Evolutionary conservation across 1,139 yeast species (phyloP).

Genomic region (Pichia sp.): DNA sequence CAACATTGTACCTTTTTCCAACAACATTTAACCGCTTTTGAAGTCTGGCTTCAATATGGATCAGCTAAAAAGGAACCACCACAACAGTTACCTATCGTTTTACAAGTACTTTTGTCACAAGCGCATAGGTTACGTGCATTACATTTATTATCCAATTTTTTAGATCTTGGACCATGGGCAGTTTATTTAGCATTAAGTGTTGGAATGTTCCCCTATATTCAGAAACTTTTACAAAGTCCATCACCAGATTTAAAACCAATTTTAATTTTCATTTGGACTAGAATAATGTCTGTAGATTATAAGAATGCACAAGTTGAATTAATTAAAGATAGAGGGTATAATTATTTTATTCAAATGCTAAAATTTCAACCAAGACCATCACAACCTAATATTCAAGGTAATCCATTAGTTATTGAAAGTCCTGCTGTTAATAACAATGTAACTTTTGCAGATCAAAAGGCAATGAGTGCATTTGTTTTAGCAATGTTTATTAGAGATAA

Average conservation of each 20-base stretch:
- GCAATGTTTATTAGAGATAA: constrained; percentile 78
- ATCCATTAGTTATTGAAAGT: constrained; percentile 27
- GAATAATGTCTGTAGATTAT: constrained; percentile 93
- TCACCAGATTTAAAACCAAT: constrained; percentile 95
- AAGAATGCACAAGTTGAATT: constrained; percentile 86
- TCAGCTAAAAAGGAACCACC: constrained; percentile 83
- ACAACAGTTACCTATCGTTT: constrained; percentile 87
- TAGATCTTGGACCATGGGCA: constrained; percentile 97
- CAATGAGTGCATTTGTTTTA: constrained; percentile 89
- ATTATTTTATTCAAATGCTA: constrained; percentile 79
- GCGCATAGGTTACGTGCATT: constrained; percentile 89
- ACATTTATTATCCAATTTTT: constrained; percentile 71
- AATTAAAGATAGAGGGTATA: constrained; percentile 84
- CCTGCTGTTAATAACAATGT: constrained; percentile 21
- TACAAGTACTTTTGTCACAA: constrained; percentile 88
- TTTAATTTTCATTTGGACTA: constrained; percentile 91
- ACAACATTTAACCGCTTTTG: constrained; percentile 93
- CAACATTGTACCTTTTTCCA: constrained; percentile 93
- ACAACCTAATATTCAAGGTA: constrained; percentile 19
- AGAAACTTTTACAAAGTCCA: constrained; percentile 85
- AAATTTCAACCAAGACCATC: constrained; percentile 27
- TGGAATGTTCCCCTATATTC: constrained; percentile 93
- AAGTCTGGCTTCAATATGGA: constrained; percentile 89
- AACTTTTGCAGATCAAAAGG: constrained; percentile 68
- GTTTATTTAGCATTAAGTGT: constrained; percentile 87